Conservation (phyloP, 2,329 filamentous ascomycete species). For the Xylaria sp. region DNA sequence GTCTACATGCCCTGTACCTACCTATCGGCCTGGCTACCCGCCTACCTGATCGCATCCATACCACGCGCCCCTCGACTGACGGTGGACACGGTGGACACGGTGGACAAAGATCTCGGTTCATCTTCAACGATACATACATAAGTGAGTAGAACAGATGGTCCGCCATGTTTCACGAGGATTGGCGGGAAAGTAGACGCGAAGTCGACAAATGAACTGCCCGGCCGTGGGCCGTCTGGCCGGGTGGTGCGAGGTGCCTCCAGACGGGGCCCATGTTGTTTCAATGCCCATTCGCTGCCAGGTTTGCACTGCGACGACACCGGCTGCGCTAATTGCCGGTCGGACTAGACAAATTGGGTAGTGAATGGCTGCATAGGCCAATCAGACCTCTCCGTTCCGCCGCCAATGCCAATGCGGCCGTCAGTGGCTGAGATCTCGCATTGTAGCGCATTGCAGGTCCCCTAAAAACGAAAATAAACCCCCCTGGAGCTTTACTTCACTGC, state of each 20-base stretch:
- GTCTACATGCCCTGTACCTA: background rate
- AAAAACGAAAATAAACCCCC: background rate
- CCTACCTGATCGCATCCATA: background rate
- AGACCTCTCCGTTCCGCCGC: background rate
- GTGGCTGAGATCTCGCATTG: background rate
- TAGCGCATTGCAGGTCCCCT: background rate
- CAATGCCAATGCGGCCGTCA: background rate
- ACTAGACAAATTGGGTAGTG: conserved; percentile 5
- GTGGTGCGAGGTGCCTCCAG: conserved; percentile 11
- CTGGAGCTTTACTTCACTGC: background rate
- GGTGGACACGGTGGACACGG: too few relatives aligned
- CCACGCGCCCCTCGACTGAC: too few relatives aligned
- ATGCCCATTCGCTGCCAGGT: conserved; percentile 13
- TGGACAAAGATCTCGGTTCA: conserved; percentile 8
- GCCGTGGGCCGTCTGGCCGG: conserved; percentile 4
- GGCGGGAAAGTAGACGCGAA: conserved; percentile 23
- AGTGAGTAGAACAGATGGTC: conserved; percentile 16
- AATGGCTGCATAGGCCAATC: background rate
- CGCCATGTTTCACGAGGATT: conserved; percentile 22
- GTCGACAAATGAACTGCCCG: conserved; percentile 9
- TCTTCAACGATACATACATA: conserved; percentile 11
- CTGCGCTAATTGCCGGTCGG: conserved; percentile 18
- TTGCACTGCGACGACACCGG: conserved; percentile 16
- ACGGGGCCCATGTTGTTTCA: conserved; percentile 27
- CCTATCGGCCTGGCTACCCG: background rate